Percentiles rank a stretch among this genome's conserved stretches.
Evolutionary conservation across 1,284 basidiomycete species (phyloP).

Genomic region (Exsudoporus floridanus): DNA sequence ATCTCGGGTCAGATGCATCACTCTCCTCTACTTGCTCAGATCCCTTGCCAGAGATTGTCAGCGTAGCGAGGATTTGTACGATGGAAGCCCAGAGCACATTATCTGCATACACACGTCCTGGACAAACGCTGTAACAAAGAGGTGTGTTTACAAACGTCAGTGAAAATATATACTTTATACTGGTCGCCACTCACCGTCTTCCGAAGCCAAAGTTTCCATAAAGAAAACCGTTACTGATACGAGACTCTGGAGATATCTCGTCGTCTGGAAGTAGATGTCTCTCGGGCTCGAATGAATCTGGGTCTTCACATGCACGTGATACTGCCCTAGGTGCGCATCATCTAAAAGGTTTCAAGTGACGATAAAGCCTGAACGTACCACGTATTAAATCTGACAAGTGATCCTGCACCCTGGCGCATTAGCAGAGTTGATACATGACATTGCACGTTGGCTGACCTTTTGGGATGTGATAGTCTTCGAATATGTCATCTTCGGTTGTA

Average conservation of each 20-base stretch:
- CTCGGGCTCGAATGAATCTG: slow-evolving; percentile 2
- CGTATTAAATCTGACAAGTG: slow-evolving; percentile 3
- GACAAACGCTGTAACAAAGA: neutral
- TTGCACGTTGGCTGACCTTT: neutral
- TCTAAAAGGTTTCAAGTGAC: neutral
- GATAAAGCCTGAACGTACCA: neutral
- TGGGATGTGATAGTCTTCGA: slow-evolving; percentile 3
- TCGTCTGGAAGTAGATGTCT: slow-evolving; percentile 3
- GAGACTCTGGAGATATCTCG: neutral
- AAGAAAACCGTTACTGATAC: slow-evolving; percentile 1
- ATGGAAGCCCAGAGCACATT: neutral
- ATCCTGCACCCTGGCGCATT: neutral
- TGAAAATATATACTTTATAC: neutral
- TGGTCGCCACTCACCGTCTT: neutral
- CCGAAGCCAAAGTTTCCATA: slow-evolving; percentile 7
- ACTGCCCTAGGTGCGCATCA: neutral
- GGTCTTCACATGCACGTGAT: slow-evolving; percentile 1
- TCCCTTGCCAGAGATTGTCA: neutral
- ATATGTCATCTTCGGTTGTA: slow-evolving; percentile 5
- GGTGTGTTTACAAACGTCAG: neutral
- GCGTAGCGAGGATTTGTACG: slow-evolving; percentile 2
- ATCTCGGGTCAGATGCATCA: neutral
- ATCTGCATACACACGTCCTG: slow-evolving; percentile 6
- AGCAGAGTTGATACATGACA: neutral
- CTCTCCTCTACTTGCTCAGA: neutral